A percentile compares a stretch with the other conserved stretches of the same genome.
phyloP scores from a whole-genome alignment of 345 rosid genomes.

The Citrus medica region DNA sequence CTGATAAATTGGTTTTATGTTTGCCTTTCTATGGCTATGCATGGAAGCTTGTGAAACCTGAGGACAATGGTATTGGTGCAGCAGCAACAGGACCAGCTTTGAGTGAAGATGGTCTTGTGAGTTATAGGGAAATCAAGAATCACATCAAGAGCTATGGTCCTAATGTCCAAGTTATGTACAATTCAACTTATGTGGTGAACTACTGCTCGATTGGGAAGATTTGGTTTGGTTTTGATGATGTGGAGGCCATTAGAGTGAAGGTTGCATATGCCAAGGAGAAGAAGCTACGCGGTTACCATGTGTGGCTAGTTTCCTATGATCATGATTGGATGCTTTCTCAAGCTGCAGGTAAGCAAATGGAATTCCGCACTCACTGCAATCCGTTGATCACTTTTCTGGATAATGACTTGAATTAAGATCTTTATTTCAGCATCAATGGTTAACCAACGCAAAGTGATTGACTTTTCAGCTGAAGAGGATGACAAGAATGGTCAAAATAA shows the following conservation, averaged over 20 bases:
- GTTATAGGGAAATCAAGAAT: slow-evolving; percentile 18
- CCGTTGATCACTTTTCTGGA: no score
- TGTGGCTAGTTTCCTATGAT: slow-evolving; percentile 30
- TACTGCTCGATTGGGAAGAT: slow-evolving; percentile 3
- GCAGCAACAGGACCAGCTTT: slow-evolving; percentile 15
- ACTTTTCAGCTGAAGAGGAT: neutral
- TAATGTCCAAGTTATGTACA: slow-evolving; percentile 12
- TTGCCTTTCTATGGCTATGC: slow-evolving; percentile 34
- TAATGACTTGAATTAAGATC: neutral
- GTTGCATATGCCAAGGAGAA: slow-evolving; percentile 37
- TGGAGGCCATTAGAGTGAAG: slow-evolving; percentile 31
- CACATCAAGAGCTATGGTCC: slow-evolving; percentile 10
- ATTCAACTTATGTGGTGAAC: slow-evolving; percentile 33
- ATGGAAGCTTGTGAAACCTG: slow-evolving; percentile 18
- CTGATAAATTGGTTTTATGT: slow-evolving; percentile 17
- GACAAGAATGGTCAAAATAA: neutral
- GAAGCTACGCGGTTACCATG: slow-evolving; percentile 34
- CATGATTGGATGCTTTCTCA: slow-evolving; percentile 40
- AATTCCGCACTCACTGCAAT: no score
- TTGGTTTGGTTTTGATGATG: slow-evolving; percentile 49
- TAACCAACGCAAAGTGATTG: no score
- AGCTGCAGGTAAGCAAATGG: neutral
- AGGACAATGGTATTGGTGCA: slow-evolving; percentile 8
- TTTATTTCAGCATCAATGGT: neutral
- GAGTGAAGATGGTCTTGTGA: slow-evolving; percentile 5